Evolutionary conservation across 2,329 filamentous ascomycete genomes (phyloP).

Genomic region (Ceratocystis lukuohia): DNA sequence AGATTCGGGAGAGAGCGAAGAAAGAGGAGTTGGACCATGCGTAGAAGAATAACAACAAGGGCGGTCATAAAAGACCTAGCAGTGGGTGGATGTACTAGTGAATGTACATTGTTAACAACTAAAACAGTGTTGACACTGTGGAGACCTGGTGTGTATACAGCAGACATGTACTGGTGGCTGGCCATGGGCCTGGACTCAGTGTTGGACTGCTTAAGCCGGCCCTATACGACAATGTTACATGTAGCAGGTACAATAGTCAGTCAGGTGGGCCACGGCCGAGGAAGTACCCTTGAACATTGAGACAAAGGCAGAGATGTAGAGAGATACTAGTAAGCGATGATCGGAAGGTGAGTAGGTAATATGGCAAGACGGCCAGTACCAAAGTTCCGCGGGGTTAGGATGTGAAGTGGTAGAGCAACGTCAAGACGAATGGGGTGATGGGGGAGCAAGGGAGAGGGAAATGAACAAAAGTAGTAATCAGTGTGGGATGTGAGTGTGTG

Average conservation of each 20-base stretch:
- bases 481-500: background rate
- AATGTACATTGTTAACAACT: background rate
- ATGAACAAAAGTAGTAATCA: background rate
- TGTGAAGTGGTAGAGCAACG: background rate
- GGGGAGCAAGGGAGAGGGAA: background rate
- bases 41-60: background rate
- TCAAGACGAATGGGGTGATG: background rate
- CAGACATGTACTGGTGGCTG: background rate
- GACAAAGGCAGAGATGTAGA: background rate
- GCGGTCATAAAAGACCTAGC: background rate
- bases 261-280: background rate
- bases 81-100: background rate
- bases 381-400: background rate
- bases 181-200: background rate
- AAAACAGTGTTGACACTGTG: constrained; percentile 2
- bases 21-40: constrained; percentile 1
- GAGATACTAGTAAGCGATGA: background rate
- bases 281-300: background rate
- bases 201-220: background rate
- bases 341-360: background rate
- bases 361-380: background rate
- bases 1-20: background rate
- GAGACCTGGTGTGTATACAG: background rate
- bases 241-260: background rate
- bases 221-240: background rate